phyloP scores from a whole-genome alignment of 2,329 filamentous ascomycete species.

The Ceratocystis cubensis region DNA sequence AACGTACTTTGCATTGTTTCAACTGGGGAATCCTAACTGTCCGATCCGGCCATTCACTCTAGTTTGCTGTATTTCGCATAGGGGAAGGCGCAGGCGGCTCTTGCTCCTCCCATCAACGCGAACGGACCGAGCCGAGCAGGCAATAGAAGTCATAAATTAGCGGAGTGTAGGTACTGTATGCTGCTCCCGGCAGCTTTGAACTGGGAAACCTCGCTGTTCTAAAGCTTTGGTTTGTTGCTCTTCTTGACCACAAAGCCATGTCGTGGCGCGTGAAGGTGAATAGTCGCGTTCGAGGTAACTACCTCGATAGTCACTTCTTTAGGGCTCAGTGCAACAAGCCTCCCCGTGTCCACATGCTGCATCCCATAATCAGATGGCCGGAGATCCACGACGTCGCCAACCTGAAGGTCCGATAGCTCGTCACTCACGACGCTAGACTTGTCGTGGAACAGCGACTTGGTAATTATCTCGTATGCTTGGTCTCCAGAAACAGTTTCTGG shows the following conservation, averaged over 20 bases:
- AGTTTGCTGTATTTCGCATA: not conserved
- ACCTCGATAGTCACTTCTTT: constrained; percentile 48
- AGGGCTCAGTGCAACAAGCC: constrained; percentile 38
- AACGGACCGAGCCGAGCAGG: not conserved
- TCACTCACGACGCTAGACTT: constrained; percentile 33
- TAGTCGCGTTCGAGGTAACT: constrained; percentile 29
- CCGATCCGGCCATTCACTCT: not conserved
- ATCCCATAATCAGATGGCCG: constrained; percentile 52
- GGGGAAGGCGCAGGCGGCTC: not conserved
- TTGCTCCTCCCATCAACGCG: not conserved
- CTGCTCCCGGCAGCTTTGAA: too few species aligned
- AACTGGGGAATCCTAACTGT: not conserved
- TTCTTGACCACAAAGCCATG: constrained; percentile 41
- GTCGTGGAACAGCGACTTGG: constrained; percentile 36
- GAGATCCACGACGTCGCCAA: constrained; percentile 43
- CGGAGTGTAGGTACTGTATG: too few species aligned
- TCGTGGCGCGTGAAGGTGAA: constrained; percentile 50
- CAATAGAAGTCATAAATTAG: not conserved
- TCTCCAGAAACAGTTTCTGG: constrained; percentile 37
- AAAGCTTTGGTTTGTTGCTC: not conserved
- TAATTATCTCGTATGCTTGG: constrained; percentile 40
- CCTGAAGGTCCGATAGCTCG: constrained; percentile 29
- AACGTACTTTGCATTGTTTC: not conserved
- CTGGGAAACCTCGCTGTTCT: not conserved
- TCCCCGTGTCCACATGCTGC: constrained; percentile 45